phyloP scores from a whole-genome alignment of 2,329 filamentous ascomycete species.

The Colletotrichum tropicicola region DNA sequence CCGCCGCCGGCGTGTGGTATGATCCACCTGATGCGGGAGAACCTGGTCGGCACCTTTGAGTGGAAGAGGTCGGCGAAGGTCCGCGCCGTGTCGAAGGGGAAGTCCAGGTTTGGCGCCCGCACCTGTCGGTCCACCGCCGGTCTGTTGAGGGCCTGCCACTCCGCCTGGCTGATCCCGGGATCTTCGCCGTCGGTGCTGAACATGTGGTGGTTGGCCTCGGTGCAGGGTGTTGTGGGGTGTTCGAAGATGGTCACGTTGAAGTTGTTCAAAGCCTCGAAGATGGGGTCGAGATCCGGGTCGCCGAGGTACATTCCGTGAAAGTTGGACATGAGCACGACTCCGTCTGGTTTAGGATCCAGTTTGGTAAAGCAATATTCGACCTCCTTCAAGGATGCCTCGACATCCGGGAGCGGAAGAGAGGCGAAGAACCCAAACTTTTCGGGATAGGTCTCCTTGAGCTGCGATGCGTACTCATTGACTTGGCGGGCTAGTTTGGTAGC shows the following conservation, averaged over 20 bases:
- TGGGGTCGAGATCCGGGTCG: conserved; percentile 49
- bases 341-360: conserved; percentile 52
- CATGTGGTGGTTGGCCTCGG: conserved; percentile 31
- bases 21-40: conserved; percentile 36
- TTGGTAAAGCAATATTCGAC: conserved; percentile 52
- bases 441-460: conserved; percentile 32
- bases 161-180: neutral
- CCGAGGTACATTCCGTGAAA: conserved; percentile 62
- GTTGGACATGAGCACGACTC: conserved; percentile 61
- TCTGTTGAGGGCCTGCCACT: conserved; percentile 13
- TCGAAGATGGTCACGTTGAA: conserved; percentile 60
- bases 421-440: conserved; percentile 59
- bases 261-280: conserved; percentile 58
- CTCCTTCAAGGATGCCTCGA: conserved; percentile 55
- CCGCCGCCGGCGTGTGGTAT: conserved; percentile 37
- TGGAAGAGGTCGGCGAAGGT: conserved; percentile 31
- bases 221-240: conserved; percentile 61
- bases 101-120: conserved; percentile 30
- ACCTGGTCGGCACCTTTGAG: conserved; percentile 32
- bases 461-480: conserved; percentile 34
- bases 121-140: neutral
- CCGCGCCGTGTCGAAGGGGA: conserved; percentile 34
- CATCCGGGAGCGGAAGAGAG: conserved; percentile 59
- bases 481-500: conserved; percentile 42
- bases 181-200: conserved; percentile 23